These are phyloP conservation scores for Phytophthora capsici DNA, from an alignment of 352 stramenopile genomes.

Conservation along the genomic window DNA sequence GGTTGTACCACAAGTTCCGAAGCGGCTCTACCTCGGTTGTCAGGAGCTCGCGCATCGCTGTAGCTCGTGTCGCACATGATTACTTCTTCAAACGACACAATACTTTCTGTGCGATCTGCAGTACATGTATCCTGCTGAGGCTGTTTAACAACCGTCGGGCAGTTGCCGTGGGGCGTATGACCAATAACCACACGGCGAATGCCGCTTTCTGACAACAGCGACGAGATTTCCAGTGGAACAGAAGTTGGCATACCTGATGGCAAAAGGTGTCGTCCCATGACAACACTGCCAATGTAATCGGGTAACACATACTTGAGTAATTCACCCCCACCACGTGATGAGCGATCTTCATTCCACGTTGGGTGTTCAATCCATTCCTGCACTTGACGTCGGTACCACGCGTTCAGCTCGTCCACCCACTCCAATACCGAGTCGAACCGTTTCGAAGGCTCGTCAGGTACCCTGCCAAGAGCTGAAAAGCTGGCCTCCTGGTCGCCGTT, in stretches of 20 bases:
- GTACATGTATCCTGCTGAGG: slow-evolving; percentile 12
- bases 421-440: slow-evolving; percentile 46
- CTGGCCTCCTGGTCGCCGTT: slow-evolving; percentile 42
- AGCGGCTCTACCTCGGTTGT: slow-evolving; percentile 84
- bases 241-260: slow-evolving; percentile 79
- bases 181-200: slow-evolving; percentile 91
- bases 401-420: slow-evolving; percentile 82
- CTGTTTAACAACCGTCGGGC: slow-evolving; percentile 87
- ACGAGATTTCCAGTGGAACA: slow-evolving; percentile 50
- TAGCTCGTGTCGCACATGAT: slow-evolving; percentile 95
- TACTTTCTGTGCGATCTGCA: slow-evolving; percentile 8
- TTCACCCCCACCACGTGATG: slow-evolving; percentile 62
- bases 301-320: slow-evolving; percentile 80
- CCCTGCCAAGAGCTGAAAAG: slow-evolving; percentile 66
- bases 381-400: slow-evolving; percentile 80
- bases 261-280: slow-evolving; percentile 77
- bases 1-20: slow-evolving; percentile 79
- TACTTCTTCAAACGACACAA: slow-evolving; percentile 70
- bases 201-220: slow-evolving; percentile 65
- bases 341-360: slow-evolving; percentile 68
- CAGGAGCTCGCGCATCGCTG: slow-evolving; percentile 68
- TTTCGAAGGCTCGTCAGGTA: slow-evolving; percentile 60
- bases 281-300: slow-evolving; percentile 61
- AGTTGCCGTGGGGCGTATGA: slow-evolving; percentile 93
- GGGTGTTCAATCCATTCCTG: slow-evolving; percentile 81